Percentiles rank a stretch among this genome's conserved stretches.
phyloP scores from a whole-genome alignment of 1,284 basidiomycete genomes.

The Leccinum subrobustum region DNA sequence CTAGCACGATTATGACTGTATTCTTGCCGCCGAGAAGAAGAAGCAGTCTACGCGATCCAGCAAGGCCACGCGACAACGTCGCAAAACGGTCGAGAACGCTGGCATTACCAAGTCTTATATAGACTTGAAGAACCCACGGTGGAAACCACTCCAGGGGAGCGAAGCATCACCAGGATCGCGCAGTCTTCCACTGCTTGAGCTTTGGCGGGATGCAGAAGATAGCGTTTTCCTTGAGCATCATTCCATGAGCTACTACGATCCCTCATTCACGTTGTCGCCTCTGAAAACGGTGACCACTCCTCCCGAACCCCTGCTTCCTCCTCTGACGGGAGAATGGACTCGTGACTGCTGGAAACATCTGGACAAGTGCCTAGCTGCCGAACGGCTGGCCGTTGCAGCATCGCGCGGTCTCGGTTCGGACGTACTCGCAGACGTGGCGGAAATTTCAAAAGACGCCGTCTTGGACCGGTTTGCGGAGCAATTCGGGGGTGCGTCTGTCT shows the following conservation, averaged over 20 bases:
- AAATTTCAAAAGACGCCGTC: slow-evolving; percentile 51
- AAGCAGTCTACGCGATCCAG: slow-evolving; percentile 11
- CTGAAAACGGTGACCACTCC: slow-evolving; percentile 6
- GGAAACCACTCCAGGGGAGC: slow-evolving; percentile 4
- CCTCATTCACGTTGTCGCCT: slow-evolving; percentile 21
- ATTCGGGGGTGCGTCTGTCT: slow-evolving; percentile 43
- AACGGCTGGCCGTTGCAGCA: slow-evolving; percentile 49
- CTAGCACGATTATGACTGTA: slow-evolving; percentile 85
- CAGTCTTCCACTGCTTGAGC: slow-evolving; percentile 28
- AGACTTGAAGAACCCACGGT: slow-evolving; percentile 12
- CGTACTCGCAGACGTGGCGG: slow-evolving; percentile 47
- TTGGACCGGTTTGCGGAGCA: slow-evolving; percentile 51
- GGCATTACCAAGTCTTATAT: slow-evolving; percentile 25
- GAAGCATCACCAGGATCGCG: slow-evolving; percentile 19
- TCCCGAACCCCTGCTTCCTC: slow-evolving; percentile 1
- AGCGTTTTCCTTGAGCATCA: slow-evolving; percentile 30
- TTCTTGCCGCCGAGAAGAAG: slow-evolving; percentile 48
- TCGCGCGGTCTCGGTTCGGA: slow-evolving; percentile 30
- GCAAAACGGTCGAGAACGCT: slow-evolving; percentile 28
- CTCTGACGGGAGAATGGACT: slow-evolving; percentile 45
- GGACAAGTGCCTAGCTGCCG: slow-evolving; percentile 74
- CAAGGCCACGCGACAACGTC: slow-evolving; percentile 23
- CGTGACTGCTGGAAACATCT: slow-evolving; percentile 74
- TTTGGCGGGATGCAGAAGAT: slow-evolving; percentile 30
- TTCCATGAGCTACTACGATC: slow-evolving; percentile 19